phyloP scores from a whole-genome alignment of 306 rosid species.

The Clitoria ternatea region DNA sequence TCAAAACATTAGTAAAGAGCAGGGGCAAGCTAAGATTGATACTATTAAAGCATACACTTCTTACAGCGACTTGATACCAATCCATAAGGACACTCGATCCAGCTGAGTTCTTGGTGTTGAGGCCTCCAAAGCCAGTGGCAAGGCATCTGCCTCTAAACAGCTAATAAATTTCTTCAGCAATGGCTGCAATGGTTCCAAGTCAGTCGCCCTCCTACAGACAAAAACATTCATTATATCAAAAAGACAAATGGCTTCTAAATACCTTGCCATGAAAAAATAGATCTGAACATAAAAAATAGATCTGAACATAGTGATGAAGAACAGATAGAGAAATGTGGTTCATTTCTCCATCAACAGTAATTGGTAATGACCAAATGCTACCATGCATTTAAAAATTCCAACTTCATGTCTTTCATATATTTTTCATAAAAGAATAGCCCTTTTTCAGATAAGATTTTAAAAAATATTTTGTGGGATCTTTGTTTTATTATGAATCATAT shows the following conservation, averaged over 20 bases:
- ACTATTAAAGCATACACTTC: slow-evolving; percentile 34
- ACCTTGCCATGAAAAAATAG: background rate
- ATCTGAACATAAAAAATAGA: slow-evolving; percentile 14
- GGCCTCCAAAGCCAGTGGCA: slow-evolving; percentile 53
- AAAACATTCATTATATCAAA: slow-evolving; percentile 5
- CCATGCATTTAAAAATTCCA: background rate
- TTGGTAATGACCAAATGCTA: slow-evolving; percentile 6
- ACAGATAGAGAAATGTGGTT: slow-evolving; percentile 3
- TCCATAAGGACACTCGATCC: slow-evolving; percentile 80
- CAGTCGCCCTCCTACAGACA: slow-evolving; percentile 61
- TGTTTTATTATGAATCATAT: too few species aligned
- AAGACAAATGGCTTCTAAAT: slow-evolving; percentile 6
- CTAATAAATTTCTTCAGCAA: slow-evolving; percentile 76
- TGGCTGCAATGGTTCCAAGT: slow-evolving; percentile 93
- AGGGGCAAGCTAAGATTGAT: background rate
- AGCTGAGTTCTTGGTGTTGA: slow-evolving; percentile 58
- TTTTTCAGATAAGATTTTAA: slow-evolving; percentile 9
- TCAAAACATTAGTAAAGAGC: slow-evolving; percentile 20
- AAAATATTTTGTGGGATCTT: too few species aligned
- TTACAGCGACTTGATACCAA: slow-evolving; percentile 91
- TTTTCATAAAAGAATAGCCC: background rate
- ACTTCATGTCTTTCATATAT: slow-evolving; percentile 4
- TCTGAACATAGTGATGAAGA: slow-evolving; percentile 1
- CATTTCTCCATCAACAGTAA: slow-evolving; percentile 9
- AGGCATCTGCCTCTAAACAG: slow-evolving; percentile 64